Evolutionary conservation across 2,329 filamentous ascomycete genomes (phyloP).

Genomic region (Nothophoma quercina): DNA sequence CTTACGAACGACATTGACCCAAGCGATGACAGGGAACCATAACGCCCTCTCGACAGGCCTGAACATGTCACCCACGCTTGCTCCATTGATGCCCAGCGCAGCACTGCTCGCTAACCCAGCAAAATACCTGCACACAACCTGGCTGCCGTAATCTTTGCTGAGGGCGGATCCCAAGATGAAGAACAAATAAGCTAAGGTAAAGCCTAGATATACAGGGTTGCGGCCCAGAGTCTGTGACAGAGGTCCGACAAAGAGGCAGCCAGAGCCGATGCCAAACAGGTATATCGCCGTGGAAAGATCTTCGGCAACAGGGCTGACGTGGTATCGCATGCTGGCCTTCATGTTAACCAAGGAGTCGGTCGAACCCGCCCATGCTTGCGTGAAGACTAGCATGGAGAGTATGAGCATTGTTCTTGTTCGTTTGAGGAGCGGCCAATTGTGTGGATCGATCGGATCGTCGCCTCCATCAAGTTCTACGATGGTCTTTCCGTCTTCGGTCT

Average conservation of each 20-base stretch:
- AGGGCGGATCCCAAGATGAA: constrained; percentile 11
- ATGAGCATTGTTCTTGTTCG: constrained; percentile 1
- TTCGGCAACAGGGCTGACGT: constrained; percentile 14
- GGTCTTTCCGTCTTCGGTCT: not conserved
- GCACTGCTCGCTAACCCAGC: constrained; percentile 14
- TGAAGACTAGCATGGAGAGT: constrained; percentile 4
- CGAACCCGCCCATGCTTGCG: constrained; percentile 9
- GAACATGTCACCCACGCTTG: constrained; percentile 14
- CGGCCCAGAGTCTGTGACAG: constrained; percentile 9
- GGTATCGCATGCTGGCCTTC: constrained; percentile 6
- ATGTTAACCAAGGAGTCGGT: constrained; percentile 4
- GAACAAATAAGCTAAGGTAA: constrained; percentile 2
- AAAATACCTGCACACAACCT: constrained; percentile 11
- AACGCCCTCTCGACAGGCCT: constrained; percentile 4
- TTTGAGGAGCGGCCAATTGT: constrained; percentile 8
- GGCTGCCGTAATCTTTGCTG: not conserved
- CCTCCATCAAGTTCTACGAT: not conserved
- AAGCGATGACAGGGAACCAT: constrained; percentile 15
- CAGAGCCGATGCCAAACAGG: constrained; percentile 15
- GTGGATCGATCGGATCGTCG: constrained; percentile 5
- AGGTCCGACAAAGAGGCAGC: constrained; percentile 12
- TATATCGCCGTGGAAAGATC: constrained; percentile 10
- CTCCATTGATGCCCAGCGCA: constrained; percentile 13
- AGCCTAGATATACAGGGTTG: constrained; percentile 7
- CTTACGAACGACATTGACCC: constrained; percentile 17